Conservation (phyloP, 306 rosid species). For the Quercus agrifolia region DNA sequence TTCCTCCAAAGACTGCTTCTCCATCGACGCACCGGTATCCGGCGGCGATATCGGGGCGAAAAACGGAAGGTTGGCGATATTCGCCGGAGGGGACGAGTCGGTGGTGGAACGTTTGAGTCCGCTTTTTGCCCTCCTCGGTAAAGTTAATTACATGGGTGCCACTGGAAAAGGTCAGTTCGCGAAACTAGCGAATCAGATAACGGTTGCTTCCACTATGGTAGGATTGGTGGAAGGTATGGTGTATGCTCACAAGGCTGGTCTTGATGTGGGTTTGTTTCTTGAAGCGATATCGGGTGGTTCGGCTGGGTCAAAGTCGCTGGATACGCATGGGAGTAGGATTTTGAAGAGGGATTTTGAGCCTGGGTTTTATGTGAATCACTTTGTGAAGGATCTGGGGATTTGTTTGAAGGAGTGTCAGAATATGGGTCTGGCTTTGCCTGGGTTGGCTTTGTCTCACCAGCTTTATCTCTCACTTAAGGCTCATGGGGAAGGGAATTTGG, state of each 20-base stretch:
- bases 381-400: constrained; percentile 89
- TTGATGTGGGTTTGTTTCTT: constrained; percentile 58
- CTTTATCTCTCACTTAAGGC: constrained; percentile 76
- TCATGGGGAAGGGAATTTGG: constrained; percentile 79
- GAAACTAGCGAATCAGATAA: constrained; percentile 77
- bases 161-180: constrained; percentile 91
- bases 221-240: constrained; percentile 88
- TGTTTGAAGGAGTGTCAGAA: constrained; percentile 85
- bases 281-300: constrained; percentile 73
- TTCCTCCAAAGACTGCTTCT: constrained; percentile 38
- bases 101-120: constrained; percentile 34
- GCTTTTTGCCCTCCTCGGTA: constrained; percentile 53
- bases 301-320: constrained; percentile 71
- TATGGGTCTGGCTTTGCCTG: constrained; percentile 78
- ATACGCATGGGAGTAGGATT: constrained; percentile 56
- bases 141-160: constrained; percentile 80
- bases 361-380: constrained; percentile 77
- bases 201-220: constrained; percentile 77
- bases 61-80: constrained; percentile 66
- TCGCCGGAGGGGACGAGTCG: constrained; percentile 68
- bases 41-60: constrained; percentile 90
- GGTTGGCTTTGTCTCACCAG: constrained; percentile 89
- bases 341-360: constrained; percentile 75
- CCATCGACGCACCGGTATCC: constrained; percentile 85
- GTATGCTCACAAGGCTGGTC: constrained; percentile 77